Percentiles rank a stretch among this genome's conserved stretches.
Conservation (phyloP, 1,139 yeast species). For the Kluyveromyces sp. region DNA sequence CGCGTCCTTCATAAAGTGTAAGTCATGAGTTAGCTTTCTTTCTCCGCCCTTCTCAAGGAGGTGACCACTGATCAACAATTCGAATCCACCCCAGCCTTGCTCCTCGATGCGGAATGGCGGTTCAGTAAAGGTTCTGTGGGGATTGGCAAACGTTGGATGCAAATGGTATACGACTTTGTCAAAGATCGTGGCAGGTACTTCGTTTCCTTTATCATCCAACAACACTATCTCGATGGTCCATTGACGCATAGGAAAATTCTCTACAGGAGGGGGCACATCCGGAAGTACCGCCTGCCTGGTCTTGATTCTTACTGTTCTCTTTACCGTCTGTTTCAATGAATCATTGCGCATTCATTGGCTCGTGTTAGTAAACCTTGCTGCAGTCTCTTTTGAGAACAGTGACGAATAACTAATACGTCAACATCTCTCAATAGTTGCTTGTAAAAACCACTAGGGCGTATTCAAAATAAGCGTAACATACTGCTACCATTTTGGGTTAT, state of each 20-base stretch:
- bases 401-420: not conserved
- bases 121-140: constrained; percentile 70
- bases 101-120: constrained; percentile 89
- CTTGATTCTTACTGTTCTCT: constrained; percentile 82
- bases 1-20: constrained; percentile 72
- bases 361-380: constrained; percentile 4
- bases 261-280: constrained; percentile 83
- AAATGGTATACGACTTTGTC: constrained; percentile 89
- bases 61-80: constrained; percentile 72
- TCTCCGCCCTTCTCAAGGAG: constrained; percentile 85
- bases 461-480: constrained; percentile 13
- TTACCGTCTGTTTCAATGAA: constrained; percentile 41
- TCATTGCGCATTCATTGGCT: not conserved
- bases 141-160: constrained; percentile 93
- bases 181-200: constrained; percentile 78
- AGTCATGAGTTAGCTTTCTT: constrained; percentile 77
- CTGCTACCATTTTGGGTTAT: constrained; percentile 19
- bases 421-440: constrained; percentile 1
- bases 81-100: constrained; percentile 99
- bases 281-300: constrained; percentile 79
- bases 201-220: constrained; percentile 74
- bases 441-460: not conserved
- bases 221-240: constrained; percentile 79
- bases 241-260: constrained; percentile 89
- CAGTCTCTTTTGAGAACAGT: not conserved